phyloP scores from a whole-genome alignment of 257 asterid genomes.

The Gentiana macrophylla region DNA sequence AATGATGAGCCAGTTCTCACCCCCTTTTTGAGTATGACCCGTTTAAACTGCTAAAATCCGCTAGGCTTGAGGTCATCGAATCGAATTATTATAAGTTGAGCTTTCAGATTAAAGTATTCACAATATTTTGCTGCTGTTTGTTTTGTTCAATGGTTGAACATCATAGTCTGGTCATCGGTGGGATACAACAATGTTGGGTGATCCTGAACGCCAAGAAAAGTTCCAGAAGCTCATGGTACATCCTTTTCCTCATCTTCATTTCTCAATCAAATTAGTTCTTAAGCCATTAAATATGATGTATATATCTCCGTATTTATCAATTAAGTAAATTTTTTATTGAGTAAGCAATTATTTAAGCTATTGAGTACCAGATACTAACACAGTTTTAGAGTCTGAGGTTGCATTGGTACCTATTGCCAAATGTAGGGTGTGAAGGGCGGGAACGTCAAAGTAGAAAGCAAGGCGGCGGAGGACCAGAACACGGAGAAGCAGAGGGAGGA shows the following conservation, averaged over 20 bases:
- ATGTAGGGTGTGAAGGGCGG: conserved; percentile 99
- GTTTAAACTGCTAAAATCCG: no score
- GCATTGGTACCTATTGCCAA: conserved; percentile 90
- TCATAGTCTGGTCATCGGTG: conserved; percentile 72
- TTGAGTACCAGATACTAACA: conserved; percentile 18
- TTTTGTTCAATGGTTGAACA: conserved; percentile 20
- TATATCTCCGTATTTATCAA: no score
- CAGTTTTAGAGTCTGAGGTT: conserved; percentile 99
- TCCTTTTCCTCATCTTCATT: conserved; percentile 11
- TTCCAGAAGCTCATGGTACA: conserved; percentile 98
- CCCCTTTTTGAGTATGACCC: no score
- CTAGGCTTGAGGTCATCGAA: no score
- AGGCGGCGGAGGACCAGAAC: conserved; percentile 41
- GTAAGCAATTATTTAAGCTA: no score
- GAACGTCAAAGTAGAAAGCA: conserved; percentile 43
- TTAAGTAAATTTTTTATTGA: no score
- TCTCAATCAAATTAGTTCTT: no score
- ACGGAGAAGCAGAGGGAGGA: conserved; percentile 75
- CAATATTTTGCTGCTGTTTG: conserved; percentile 18
- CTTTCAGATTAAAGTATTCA: conserved; percentile 27
- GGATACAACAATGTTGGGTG: conserved; percentile 72
- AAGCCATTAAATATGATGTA: no score
- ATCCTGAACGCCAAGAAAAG: conserved; percentile 90
- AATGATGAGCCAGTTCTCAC: conserved; percentile 4
- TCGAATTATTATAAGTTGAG: neutral